Evolutionary conservation across 257 asterid genomes (phyloP).

Genomic region (Rehmannia glutinosa): DNA sequence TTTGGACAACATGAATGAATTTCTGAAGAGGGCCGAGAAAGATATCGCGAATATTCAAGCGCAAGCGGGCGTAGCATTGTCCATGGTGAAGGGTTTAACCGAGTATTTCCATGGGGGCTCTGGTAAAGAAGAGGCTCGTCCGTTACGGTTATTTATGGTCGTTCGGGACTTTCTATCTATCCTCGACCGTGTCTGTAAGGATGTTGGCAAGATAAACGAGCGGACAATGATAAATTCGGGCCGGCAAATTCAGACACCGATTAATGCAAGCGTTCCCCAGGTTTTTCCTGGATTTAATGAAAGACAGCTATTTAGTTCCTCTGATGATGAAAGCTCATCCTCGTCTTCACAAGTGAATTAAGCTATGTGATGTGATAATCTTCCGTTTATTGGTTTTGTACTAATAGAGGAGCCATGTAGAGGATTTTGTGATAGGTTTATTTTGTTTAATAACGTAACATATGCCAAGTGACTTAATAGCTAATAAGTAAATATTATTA

Average conservation of each 20-base stretch:
- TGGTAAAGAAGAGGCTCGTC: constrained; percentile 70
- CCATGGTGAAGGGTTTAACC: constrained; percentile 67
- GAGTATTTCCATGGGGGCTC: constrained; percentile 78
- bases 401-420: constrained; percentile 1
- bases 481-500: neutral
- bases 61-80: constrained; percentile 58
- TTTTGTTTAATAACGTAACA: constrained; percentile 20
- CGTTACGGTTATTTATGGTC: constrained; percentile 54
- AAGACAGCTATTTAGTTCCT: constrained; percentile 36
- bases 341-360: no score
- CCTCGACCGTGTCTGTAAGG: constrained; percentile 78
- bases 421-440: constrained; percentile 8
- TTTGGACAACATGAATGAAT: constrained; percentile 40
- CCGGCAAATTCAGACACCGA: constrained; percentile 25
- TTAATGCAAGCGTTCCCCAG: constrained; percentile 30
- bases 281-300: constrained; percentile 42
- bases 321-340: constrained; percentile 47
- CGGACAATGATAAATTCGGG: constrained; percentile 52
- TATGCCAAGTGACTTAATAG: constrained; percentile 13
- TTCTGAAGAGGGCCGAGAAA: constrained; percentile 47
- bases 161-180: constrained; percentile 62
- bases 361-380: no score
- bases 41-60: constrained; percentile 51
- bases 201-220: constrained; percentile 57
- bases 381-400: neutral